These are phyloP conservation scores for Solanum sejunctum DNA, from an alignment of 257 asterid species.

Conservation along the genomic window DNA sequence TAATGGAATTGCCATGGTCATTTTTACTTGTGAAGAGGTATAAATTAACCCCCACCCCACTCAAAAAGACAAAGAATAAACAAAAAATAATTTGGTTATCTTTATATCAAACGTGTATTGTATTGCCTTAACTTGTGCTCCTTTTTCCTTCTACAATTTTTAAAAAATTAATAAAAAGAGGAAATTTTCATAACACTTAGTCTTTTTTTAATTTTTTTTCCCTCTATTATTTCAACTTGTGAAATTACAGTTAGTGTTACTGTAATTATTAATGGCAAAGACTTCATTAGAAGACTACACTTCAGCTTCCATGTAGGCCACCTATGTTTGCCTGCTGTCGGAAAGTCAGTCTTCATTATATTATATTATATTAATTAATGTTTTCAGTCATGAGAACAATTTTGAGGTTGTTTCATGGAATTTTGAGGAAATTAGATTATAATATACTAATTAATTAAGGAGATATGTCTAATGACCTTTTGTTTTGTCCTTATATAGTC, in stretches of 20 bases:
- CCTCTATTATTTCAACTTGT: background rate
- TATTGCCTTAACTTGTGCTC: background rate
- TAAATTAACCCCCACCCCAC: too few species aligned
- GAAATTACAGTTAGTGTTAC: background rate
- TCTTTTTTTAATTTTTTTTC: background rate
- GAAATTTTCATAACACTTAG: background rate
- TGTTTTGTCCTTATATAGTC: background rate
- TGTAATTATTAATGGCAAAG: background rate
- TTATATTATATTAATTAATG: background rate
- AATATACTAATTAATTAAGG: background rate
- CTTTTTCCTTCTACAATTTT: background rate
- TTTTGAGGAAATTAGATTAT: background rate
- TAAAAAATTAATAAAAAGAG: background rate
- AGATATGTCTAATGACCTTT: background rate
- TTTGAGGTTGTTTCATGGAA: background rate
- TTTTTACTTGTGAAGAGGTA: background rate
- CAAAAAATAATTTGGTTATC: too few species aligned
- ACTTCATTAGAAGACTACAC: background rate
- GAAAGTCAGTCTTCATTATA: background rate
- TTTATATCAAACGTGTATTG: background rate
- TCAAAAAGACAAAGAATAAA: too few species aligned
- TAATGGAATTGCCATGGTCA: background rate
- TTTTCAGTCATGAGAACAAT: background rate
- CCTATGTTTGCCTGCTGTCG: conserved; percentile 2
- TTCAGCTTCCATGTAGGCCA: background rate